Conservation (phyloP, 192 early-diverging fungal species). For the Rhizophagus sp. region DNA sequence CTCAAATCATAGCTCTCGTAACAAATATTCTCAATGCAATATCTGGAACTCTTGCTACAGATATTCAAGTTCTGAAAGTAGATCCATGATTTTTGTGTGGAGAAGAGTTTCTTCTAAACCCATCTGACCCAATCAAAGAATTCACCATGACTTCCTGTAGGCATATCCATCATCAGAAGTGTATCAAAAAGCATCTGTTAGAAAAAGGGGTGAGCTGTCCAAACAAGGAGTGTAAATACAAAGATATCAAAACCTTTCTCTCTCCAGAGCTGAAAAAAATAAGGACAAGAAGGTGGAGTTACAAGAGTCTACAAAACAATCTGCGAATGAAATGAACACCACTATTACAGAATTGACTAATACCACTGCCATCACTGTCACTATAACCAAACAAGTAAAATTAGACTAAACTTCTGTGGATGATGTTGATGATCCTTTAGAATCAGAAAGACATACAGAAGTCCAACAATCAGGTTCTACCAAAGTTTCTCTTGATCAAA, state of each 20-base stretch:
- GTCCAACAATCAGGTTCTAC: background rate
- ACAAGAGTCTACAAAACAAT: background rate
- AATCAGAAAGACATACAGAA: background rate
- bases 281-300: background rate
- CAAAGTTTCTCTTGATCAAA: background rate
- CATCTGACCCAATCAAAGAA: background rate
- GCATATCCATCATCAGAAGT: background rate
- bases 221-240: background rate
- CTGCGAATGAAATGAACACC: background rate
- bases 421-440: background rate
- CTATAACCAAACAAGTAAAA: background rate
- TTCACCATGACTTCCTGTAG: background rate
- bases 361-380: background rate
- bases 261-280: background rate
- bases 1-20: background rate
- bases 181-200: background rate
- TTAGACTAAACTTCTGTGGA: background rate
- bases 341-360: background rate
- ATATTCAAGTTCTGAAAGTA: background rate
- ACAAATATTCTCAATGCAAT: too few relatives aligned
- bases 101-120: background rate
- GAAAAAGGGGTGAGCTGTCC: background rate
- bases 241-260: constrained; percentile 5
- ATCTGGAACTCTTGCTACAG: background rate
- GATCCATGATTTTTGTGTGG: background rate